These are phyloP conservation scores for Choiromyces venosus DNA, from an alignment of 495 filamentous ascomycete genomes.

Conservation along the genomic window DNA sequence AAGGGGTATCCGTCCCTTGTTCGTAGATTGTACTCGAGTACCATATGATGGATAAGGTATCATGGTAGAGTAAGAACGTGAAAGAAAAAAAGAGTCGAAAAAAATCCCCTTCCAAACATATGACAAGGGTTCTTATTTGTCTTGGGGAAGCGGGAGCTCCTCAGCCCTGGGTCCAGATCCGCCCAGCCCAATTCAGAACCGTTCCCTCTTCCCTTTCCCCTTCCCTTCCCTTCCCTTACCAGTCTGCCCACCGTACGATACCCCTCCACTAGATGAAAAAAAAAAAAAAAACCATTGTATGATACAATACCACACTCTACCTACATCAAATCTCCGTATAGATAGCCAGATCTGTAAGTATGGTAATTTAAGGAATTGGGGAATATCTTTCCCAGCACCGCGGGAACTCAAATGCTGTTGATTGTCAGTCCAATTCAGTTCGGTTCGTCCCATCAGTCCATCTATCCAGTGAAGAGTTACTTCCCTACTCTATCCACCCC, in stretches of 20 bases:
- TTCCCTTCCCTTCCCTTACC: not conserved
- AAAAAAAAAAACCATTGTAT: not conserved
- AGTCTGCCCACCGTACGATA: not conserved
- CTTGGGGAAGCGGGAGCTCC: constrained; percentile 33
- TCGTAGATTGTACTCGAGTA: not conserved
- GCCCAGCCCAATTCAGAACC: not conserved
- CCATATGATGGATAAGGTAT: not conserved
- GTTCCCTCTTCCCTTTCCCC: not conserved
- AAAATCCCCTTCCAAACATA: not conserved
- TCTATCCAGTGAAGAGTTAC: not conserved
- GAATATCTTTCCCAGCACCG: not conserved
- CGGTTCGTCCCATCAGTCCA: not conserved
- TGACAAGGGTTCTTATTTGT: constrained; percentile 19
- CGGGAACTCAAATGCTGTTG: not conserved
- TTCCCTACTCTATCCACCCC: not conserved
- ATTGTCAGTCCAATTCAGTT: not conserved
- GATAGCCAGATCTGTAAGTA: not conserved
- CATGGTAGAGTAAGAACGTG: not conserved
- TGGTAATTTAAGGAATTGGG: not conserved
- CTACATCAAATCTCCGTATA: not conserved
- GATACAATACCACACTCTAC: not conserved
- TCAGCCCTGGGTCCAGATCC: constrained; percentile 29
- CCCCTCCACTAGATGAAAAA: not conserved
- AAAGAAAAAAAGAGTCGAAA: not conserved
- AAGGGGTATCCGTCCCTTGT: not conserved